Base-by-base conservation (phyloP, 1,139 yeast genomes). In the Debaryomyces sp. region DNA sequence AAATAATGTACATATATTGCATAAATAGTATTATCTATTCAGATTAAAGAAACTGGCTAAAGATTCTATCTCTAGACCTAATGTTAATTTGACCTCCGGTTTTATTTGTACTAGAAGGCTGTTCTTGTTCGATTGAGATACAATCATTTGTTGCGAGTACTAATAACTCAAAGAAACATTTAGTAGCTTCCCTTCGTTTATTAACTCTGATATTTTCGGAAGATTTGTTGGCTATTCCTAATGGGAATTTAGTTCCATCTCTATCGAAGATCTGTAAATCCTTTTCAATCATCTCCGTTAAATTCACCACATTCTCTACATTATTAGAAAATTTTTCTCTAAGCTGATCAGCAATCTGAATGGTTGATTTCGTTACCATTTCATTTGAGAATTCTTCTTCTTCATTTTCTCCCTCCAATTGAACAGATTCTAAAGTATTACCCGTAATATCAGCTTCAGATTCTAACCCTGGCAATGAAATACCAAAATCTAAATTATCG, bases 141-240 rank as follows among this genome's bases (percentile, higher is more conserved):
- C 92, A 85, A 57, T 87, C 94, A 49, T 84, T 77, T 7, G 96
- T 87, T 1, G 96, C 96, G 54, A 91, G 72, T 1, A 90, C 94
- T 58, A 92, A 74, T 63, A 91, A 67, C 62, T 91, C 96, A 61
- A 91, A 90, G 67, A 91, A 91, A 54, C 89, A 80, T 59, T 82
- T 81, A 8, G 91, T 81, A 1, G 92, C 94, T 57, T 86, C 85
- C 53, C 74, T 74, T 57, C 78, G 81, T 42, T 77, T 73, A 50
- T 73, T 71, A 7, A 71, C 53, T 21, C 49, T 60, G 12, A 54
- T 55, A 2, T 55, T 41, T 1, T 53, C 53, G 18, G 37, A 46
- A 1, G 54, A 49, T 43, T 59, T 60, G 43, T 53, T 58, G 2
- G 54, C 56, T 1, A 57, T 41, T 3, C 78, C 77, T 27, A 73